A percentile compares a stretch with the other conserved stretches of the same genome.
Evolutionary conservation across 176 grass and related monocot genomes (phyloP).

Genomic region (Neostapfia colusana): DNA sequence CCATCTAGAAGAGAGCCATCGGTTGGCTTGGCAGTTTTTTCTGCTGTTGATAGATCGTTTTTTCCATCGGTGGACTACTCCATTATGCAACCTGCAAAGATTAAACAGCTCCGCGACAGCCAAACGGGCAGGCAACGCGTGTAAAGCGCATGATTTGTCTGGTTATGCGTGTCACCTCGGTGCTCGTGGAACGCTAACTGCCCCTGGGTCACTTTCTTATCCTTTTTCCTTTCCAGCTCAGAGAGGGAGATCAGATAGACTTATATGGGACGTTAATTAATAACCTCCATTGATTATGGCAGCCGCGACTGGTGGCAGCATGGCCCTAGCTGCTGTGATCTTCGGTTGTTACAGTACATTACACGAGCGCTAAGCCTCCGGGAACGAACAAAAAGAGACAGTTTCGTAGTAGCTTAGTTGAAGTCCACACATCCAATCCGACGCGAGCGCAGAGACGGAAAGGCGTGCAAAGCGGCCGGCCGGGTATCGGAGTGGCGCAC

Average conservation of each 20-base stretch:
- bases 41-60: not conserved
- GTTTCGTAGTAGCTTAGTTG: constrained; percentile 3
- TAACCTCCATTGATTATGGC: constrained; percentile 17
- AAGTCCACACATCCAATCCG: constrained; percentile 33
- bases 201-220: constrained; percentile 43
- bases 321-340: constrained; percentile 21
- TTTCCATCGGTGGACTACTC: too few species aligned
- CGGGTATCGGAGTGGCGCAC: not conserved
- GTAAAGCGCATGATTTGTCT: constrained; percentile 26
- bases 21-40: constrained; percentile 7
- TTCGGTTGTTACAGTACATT: not conserved
- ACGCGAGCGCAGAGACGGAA: not conserved
- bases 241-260: not conserved
- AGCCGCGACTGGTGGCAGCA: constrained; percentile 25
- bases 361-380: constrained; percentile 4
- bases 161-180: constrained; percentile 32
- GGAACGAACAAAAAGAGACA: not conserved
- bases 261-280: constrained; percentile 31
- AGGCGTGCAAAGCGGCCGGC: not conserved
- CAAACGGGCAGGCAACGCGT: not conserved
- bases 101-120: too few species aligned
- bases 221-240: constrained; percentile 2
- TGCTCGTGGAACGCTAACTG: constrained; percentile 46
- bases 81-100: too few species aligned
- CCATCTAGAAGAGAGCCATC: not conserved